Conservation (phyloP, 495 filamentous ascomycete species). For the Pseudevernia furfuracea region DNA sequence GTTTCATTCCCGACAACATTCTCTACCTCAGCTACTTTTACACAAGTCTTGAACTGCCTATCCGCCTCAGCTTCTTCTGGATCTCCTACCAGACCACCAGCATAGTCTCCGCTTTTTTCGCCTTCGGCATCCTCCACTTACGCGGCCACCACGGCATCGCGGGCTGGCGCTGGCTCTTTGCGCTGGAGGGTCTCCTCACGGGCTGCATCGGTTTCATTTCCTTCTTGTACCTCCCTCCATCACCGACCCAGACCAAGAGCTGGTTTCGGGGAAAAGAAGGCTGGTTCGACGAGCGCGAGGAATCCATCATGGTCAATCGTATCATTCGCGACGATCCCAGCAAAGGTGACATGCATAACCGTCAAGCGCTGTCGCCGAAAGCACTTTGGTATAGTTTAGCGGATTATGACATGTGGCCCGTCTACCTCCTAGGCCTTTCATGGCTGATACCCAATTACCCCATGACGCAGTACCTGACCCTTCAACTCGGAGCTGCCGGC, state of each 20-base stretch:
- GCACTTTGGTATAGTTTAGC: conserved; percentile 50
- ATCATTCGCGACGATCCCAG: conserved; percentile 63
- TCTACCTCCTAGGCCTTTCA: conserved; percentile 56
- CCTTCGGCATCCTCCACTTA: conserved; percentile 65
- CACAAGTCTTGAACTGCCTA: conserved; percentile 59
- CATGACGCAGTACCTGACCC: conserved; percentile 51
- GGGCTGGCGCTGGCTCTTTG: conserved; percentile 70
- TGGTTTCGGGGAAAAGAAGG: conserved; percentile 63
- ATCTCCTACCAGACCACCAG: conserved; percentile 56
- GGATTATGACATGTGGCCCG: conserved; percentile 67
- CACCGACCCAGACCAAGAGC: conserved; percentile 62
- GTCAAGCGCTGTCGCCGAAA: conserved; percentile 52
- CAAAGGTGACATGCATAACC: conserved; percentile 54
- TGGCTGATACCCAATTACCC: conserved; percentile 49
- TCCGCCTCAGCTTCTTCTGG: conserved; percentile 64
- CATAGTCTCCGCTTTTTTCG: conserved; percentile 62
- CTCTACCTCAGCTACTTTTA: conserved; percentile 75
- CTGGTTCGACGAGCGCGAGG: conserved; percentile 62
- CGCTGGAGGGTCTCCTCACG: conserved; percentile 47
- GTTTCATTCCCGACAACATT: conserved; percentile 41
- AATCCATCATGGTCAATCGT: conserved; percentile 63
- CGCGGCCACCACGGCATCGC: conserved; percentile 47
- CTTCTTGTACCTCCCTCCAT: conserved; percentile 61
- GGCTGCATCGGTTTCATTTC: conserved; percentile 57
- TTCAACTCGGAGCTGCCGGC: conserved; percentile 51